phyloP scores from a whole-genome alignment of 495 filamentous ascomycete species.

The Penicillium soppii region DNA sequence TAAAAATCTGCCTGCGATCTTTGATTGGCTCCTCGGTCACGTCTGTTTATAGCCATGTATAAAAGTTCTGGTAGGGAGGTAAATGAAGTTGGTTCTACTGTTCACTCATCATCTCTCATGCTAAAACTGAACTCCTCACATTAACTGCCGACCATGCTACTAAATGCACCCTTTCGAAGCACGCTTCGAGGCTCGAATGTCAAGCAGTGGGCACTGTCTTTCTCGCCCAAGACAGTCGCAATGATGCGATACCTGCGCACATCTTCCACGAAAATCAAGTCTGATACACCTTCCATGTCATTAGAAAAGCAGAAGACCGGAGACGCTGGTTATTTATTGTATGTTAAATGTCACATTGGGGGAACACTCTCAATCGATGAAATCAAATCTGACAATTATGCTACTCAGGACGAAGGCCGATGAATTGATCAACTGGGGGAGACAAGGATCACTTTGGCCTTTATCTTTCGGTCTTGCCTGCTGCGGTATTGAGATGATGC shows the following conservation, averaged over 20 bases:
- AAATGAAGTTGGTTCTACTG: neutral
- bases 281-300: neutral
- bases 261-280: neutral
- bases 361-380: no score
- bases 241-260: neutral
- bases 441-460: constrained; percentile 86
- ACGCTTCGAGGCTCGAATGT: neutral
- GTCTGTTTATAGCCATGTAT: neutral
- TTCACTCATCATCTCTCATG: neutral
- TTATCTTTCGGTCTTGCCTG: constrained; percentile 92
- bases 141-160: neutral
- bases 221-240: neutral
- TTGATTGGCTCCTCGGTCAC: constrained; percentile 5
- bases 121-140: no score
- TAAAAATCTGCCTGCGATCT: no score
- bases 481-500: constrained; percentile 96
- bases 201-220: neutral
- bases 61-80: neutral
- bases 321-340: constrained; percentile 9
- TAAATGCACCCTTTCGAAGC: neutral
- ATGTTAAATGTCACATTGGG: no score
- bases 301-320: constrained; percentile 3
- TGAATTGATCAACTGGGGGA: constrained; percentile 83
- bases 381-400: neutral
- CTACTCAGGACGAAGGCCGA: constrained; percentile 71